Evolutionary conservation across 2,329 filamentous ascomycete genomes (phyloP), one percentile per base, ranked within the genome.

Genomic region (Bipolaris victoriae): DNA sequence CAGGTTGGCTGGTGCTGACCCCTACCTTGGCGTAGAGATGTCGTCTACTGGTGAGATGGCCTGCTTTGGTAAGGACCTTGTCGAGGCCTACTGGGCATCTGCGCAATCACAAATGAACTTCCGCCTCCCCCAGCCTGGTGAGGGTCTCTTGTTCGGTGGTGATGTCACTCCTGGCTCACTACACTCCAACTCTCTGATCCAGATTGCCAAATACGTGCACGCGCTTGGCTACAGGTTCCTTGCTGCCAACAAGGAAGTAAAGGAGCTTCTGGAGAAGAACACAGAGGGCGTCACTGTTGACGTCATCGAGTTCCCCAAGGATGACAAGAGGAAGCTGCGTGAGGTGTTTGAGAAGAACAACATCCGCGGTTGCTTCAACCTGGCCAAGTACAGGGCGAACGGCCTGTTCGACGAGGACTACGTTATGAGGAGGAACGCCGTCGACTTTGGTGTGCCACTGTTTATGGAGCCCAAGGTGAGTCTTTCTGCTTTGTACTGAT

Each of bases 101-200:
- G 83, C 97, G 61, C 95, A 99, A 81, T 95, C 92, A 18, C 94
- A 91, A 70, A 99, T 98, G 94, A 99, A 98, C 87, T 98, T 98
- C 91, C 91, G 93, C 68, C 86, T 97, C 72, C 95, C 95, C 41
- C 89, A 96, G 78, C 91, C 92, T 51, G 95, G 95, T 65, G 92
- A 97, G 83, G 94, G 95, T 81, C 88, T 99, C 57, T 88, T 99
- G 51, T 91, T 99, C 65, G 95, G 95, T 64, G 95, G 95, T 69
- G 91, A 97, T 76, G 80, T 87, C 60, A 83, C 81, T 66, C 47
- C 62, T n/a, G 65, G 60, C 41, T 62, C 66, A 24, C 63, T 70
- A 1, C 66, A 68, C 58, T 89, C 88, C 58, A 87, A 87, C 22
- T 82, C 86, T 78, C 84, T 99, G 56, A 86, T 88, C 58, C 85